phyloP scores from a whole-genome alignment of 176 grass and related monocot species.

The Triticum timopheevii region DNA sequence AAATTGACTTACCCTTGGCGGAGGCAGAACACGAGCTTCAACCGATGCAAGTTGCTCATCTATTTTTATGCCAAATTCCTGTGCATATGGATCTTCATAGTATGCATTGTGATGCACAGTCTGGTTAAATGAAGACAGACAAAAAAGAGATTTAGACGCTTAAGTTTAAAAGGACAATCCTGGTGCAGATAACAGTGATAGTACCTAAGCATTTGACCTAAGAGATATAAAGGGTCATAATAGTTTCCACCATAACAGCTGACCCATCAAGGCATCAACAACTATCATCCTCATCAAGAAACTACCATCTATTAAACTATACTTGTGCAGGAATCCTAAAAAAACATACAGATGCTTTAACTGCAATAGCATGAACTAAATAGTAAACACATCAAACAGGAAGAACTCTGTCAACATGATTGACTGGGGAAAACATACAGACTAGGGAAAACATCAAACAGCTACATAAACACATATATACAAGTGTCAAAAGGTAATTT shows the following conservation, averaged over 20 bases:
- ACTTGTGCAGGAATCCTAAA: not conserved
- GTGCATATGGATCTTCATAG: slow-evolving; percentile 85
- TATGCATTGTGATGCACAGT: slow-evolving; percentile 98
- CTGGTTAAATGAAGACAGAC: slow-evolving; percentile 37
- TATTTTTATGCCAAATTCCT: slow-evolving; percentile 94
- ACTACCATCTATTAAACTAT: slow-evolving; percentile 4
- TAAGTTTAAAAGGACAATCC: not conserved
- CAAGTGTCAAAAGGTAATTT: not conserved
- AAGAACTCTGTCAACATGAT: slow-evolving; percentile 7
- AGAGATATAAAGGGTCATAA: not conserved
- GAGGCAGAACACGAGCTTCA: slow-evolving; percentile 90
- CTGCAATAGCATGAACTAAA: not conserved
- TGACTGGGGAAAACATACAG: not conserved
- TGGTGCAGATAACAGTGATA: not conserved
- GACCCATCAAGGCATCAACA: not conserved
- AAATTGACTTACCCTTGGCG: slow-evolving; percentile 62
- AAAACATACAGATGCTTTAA: not conserved
- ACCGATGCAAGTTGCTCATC: slow-evolving; percentile 79
- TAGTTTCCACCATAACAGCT: not conserved
- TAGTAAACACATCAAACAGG: not conserved
- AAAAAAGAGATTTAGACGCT: slow-evolving; percentile 18
- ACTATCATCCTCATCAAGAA: not conserved
- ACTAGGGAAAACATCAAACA: not conserved
- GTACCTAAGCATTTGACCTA: not conserved
- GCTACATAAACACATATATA: not conserved